Base-by-base conservation (phyloP, 768 basidiomycete genomes). In the Mycena galopus region DNA sequence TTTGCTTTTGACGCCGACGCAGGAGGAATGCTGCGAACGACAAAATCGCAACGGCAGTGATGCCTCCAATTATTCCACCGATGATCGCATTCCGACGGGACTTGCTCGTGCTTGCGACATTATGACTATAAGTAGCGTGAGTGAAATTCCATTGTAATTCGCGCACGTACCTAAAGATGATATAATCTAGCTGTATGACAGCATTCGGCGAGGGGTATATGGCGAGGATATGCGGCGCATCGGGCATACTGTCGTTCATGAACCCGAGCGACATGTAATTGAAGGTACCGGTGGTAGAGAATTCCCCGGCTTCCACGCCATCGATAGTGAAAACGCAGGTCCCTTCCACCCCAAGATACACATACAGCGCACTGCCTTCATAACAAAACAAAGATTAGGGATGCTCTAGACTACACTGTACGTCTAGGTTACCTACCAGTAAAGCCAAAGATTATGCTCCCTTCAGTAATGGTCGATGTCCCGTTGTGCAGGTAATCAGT, bases 11-110 rank as follows among this genome's bases (percentile, higher is more conserved):
- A 4, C 71, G 58, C n/a, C 65, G 27, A 2, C 59, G 47, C 5
- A 72, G 21, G 29, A 67, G 25, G 37, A 67, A 50, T 0, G 51
- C 35, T 7, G 7, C 53, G 12, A 25, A 29, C 4, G 50, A 42
- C 21, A 67, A 32, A 29, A 50, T 21, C 14, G 53, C 53, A 2
- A 29, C 25, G 33, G 47, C 23, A 4, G 32, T 65, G 5, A 67
- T 19, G n/a, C 71, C 71, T 21, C 65, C 71, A 23, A 72, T 30
- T 7, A 72, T 60, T 1, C 65, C 65, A 14, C 65, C 71, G 23
- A 67, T 29, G 8, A 72, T 72, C 9, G 65, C 71, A 2, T 51
- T 53, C 17, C 44, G 32, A 23, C 50, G 65, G 2, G 56, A 58
- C 19, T 63, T 72, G 10, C 39, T 12, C 35, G 58, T 19, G n/a